Evolutionary conservation across 2,329 filamentous ascomycete species (phyloP).

Genomic region (Dothideomycetes sp.): DNA sequence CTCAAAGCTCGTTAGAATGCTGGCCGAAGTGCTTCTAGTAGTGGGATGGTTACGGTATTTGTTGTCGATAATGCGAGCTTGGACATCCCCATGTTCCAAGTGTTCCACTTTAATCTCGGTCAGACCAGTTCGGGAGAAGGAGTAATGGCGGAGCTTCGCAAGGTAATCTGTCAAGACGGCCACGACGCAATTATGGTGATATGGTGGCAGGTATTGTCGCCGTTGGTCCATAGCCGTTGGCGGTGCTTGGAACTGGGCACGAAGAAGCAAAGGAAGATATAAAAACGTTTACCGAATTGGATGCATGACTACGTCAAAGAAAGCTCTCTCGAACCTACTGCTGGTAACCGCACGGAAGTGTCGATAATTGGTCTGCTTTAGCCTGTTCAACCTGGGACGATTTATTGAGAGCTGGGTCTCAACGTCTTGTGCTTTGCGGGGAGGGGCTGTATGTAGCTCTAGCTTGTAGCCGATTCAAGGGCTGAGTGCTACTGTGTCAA

Average conservation of each 20-base stretch:
- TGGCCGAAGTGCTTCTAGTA: too few species aligned
- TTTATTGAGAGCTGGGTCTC: constrained; percentile 9
- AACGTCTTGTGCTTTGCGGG: constrained; percentile 10
- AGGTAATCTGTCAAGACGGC: too few species aligned
- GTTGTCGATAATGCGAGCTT: too few species aligned
- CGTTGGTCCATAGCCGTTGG: too few species aligned
- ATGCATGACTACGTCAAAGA: constrained; percentile 7
- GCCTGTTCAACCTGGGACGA: neutral
- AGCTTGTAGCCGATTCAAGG: constrained; percentile 12
- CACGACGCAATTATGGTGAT: too few species aligned
- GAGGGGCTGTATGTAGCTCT: constrained; percentile 8
- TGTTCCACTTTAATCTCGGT: constrained; percentile 13
- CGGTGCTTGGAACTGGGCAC: too few species aligned
- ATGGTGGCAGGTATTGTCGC: too few species aligned
- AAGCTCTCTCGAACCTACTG: constrained; percentile 6
- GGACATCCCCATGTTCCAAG: constrained; percentile 12
- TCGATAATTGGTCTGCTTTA: too few species aligned
- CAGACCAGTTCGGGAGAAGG: constrained; percentile 10
- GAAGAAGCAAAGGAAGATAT: constrained; percentile 5
- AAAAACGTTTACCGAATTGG: constrained; percentile 2
- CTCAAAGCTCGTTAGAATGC: too few species aligned
- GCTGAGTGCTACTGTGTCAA: constrained; percentile 7
- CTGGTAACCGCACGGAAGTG: too few species aligned
- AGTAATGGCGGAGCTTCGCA: too few species aligned
- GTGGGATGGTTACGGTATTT: too few species aligned